Percentiles rank a stretch among this genome's conserved stretches.
Evolutionary conservation across 2,329 filamentous ascomycete species (phyloP).

Genomic region (Diaporthe sp.): DNA sequence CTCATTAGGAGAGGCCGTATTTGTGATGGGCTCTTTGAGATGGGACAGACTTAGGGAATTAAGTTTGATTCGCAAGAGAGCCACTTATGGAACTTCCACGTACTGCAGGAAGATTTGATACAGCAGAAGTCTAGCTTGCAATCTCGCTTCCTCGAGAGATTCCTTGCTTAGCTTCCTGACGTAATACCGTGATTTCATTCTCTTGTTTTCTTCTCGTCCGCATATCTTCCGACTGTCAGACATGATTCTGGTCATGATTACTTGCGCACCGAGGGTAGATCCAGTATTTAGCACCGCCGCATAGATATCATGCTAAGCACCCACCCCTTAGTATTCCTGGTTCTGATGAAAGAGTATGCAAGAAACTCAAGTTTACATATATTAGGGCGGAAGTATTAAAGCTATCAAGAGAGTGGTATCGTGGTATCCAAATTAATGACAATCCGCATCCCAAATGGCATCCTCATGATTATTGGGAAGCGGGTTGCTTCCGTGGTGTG

Average conservation of each 20-base stretch:
- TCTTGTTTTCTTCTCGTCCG: not conserved
- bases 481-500: not conserved
- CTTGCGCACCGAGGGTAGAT: not conserved
- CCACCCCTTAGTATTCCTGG: not conserved
- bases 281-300: not conserved
- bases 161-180: too few species aligned
- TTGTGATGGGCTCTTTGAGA: not conserved
- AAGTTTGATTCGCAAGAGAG: not conserved
- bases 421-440: not conserved
- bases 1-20: not conserved
- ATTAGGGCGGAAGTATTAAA: not conserved
- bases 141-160: too few species aligned
- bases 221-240: not conserved
- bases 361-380: not conserved
- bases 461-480: not conserved
- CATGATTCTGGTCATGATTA: too few species aligned
- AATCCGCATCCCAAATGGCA: not conserved
- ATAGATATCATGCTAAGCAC: too few species aligned
- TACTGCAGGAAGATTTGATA: not conserved
- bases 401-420: not conserved
- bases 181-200: not conserved
- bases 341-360: too few species aligned
- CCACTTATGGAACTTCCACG: not conserved
- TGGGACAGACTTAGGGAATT: not conserved
- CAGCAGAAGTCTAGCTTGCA: not conserved